These are phyloP conservation scores for Cunninghamia lanceolata DNA, from an alignment of 75 land plant species.

Conservation along the genomic window DNA sequence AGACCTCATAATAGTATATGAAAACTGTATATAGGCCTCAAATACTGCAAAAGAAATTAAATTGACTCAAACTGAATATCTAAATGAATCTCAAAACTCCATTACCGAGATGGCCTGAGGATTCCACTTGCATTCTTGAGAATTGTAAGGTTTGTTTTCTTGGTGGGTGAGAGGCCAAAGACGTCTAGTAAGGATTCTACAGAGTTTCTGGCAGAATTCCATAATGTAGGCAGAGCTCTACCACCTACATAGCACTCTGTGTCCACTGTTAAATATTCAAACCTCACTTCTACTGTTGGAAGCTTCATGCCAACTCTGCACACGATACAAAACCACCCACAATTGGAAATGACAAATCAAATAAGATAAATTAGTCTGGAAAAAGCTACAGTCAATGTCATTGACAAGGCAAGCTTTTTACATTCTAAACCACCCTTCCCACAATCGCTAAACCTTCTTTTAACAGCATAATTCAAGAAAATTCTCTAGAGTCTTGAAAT, in stretches of 20 bases:
- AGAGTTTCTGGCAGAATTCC: too few relatives aligned
- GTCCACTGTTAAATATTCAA: too few relatives aligned
- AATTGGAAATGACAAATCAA: neutral
- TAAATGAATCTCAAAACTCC: neutral
- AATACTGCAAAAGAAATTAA: neutral
- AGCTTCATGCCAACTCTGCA: constrained; percentile 46
- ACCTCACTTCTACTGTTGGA: too few relatives aligned
- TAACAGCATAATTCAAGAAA: neutral
- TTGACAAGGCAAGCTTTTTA: neutral
- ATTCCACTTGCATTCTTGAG: too few relatives aligned
- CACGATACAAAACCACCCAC: neutral
- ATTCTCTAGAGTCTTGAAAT: neutral
- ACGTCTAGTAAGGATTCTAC: too few relatives aligned
- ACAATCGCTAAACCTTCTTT: neutral
- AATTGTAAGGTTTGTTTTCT: too few relatives aligned
- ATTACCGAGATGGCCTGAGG: constrained; percentile 69
- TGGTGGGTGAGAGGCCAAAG: too few relatives aligned
- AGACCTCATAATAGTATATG: too few relatives aligned
- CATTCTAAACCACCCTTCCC: neutral
- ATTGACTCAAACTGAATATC: neutral
- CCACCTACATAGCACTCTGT: too few relatives aligned
- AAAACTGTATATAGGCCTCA: neutral
- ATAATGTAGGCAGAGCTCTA: too few relatives aligned
- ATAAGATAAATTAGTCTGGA: neutral
- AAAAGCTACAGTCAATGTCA: neutral